A percentile compares a stretch with the other conserved stretches of the same genome.
Conservation (phyloP, 1,284 basidiomycete species). For the Marasmius fiardii region DNA sequence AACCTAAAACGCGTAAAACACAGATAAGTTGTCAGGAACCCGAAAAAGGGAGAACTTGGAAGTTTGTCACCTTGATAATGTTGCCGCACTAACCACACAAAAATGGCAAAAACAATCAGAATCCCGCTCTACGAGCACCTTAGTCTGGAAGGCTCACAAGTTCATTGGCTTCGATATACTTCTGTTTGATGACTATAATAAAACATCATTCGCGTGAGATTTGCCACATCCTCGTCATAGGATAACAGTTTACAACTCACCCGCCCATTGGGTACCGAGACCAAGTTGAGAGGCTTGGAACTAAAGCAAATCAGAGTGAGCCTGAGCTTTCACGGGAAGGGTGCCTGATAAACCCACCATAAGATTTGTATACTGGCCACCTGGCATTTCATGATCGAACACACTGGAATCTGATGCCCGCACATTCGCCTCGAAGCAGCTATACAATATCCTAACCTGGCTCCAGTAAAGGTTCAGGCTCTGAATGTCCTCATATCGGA, state of each 20-base stretch:
- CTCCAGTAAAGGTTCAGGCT: constrained; percentile 98
- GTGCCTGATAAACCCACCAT: constrained; percentile 53
- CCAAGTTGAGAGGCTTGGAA: constrained; percentile 99
- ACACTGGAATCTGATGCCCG: constrained; percentile 95
- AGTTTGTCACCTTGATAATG: constrained; percentile 76
- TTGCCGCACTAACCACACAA: constrained; percentile 78
- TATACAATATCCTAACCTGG: constrained; percentile 93
- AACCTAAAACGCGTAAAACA: constrained; percentile 46
- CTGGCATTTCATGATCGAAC: constrained; percentile 99
- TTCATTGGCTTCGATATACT: constrained; percentile 96
- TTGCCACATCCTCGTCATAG: neutral
- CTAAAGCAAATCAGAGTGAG: constrained; percentile 33
- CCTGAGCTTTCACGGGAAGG: constrained; percentile 6
- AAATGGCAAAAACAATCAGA: neutral
- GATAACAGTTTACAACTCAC: constrained; percentile 33
- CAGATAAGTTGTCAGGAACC: neutral
- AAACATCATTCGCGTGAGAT: constrained; percentile 15
- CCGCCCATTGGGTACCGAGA: constrained; percentile 94
- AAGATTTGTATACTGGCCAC: constrained; percentile 95
- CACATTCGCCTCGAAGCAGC: constrained; percentile 98
- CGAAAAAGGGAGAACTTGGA: constrained; percentile 3
- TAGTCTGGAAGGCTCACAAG: constrained; percentile 51
- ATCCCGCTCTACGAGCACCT: constrained; percentile 8
- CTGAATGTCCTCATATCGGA: constrained; percentile 96
- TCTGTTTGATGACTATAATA: constrained; percentile 88